A percentile compares a stretch with the other conserved stretches of the same genome.
These are phyloP conservation scores for Rosa chinensis DNA, from an alignment of 306 rosid species.

Conservation along the genomic window DNA sequence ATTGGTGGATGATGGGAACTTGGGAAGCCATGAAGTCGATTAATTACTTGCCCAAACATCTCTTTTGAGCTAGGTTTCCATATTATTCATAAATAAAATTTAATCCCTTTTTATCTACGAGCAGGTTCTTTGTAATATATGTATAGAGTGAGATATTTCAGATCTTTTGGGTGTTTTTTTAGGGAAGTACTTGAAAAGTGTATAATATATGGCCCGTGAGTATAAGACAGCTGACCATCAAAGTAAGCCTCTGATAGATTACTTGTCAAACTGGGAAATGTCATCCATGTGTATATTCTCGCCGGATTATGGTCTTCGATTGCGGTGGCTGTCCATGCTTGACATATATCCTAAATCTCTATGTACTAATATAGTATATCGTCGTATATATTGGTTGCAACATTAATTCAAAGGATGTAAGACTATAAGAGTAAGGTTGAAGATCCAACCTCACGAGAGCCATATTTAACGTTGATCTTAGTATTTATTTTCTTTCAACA, in stretches of 20 bases:
- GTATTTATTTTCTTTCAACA: not conserved
- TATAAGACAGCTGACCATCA: not conserved
- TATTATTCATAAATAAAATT: not conserved
- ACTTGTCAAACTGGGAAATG: not conserved
- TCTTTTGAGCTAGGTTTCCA: slow-evolving; percentile 6
- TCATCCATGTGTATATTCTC: not conserved
- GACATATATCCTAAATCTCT: not conserved
- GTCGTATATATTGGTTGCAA: not conserved
- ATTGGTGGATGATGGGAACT: not conserved
- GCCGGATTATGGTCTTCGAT: not conserved
- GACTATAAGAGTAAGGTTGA: not conserved
- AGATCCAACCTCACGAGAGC: slow-evolving; percentile 1
- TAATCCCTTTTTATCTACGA: not conserved
- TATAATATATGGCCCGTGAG: not conserved
- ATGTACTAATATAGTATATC: not conserved
- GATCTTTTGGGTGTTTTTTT: not conserved
- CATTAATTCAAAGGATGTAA: not conserved
- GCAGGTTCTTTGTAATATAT: not conserved
- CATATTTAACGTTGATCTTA: not conserved
- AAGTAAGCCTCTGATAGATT: not conserved
- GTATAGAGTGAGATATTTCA: not conserved
- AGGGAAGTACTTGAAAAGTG: not conserved
- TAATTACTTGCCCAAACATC: not conserved
- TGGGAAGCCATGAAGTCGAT: not conserved
- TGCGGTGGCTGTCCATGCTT: slow-evolving; percentile 1